Evolutionary conservation across 164 flowering plant genomes (phyloP).

Genomic region (Piper longum): DNA sequence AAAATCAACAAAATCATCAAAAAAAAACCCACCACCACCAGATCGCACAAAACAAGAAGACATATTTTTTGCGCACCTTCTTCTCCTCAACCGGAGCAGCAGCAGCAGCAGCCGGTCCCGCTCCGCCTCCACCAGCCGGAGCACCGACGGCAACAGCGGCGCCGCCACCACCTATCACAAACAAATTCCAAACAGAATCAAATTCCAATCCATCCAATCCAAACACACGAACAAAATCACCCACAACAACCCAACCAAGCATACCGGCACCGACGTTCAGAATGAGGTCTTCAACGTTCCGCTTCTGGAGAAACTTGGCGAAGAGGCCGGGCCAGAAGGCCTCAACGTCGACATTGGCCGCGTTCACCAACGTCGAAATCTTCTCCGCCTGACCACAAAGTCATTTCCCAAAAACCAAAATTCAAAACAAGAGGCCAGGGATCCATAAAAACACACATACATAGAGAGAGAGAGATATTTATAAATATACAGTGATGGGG

Average conservation of each 20-base stretch:
- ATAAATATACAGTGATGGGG: slow-evolving; percentile 7
- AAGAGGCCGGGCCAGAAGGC: slow-evolving; percentile 12
- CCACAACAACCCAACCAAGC: not conserved
- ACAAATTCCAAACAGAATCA: not conserved
- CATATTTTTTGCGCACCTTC: slow-evolving; percentile 3
- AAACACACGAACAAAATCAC: not conserved
- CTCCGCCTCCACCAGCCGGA: slow-evolving; percentile 1
- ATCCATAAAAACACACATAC: not conserved
- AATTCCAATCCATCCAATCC: not conserved
- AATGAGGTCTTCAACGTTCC: slow-evolving; percentile 8
- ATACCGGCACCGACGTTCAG: slow-evolving; percentile 11
- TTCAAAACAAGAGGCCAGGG: not conserved
- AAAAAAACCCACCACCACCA: not conserved
- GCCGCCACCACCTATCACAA: slow-evolving; percentile 11
- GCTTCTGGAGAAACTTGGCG: slow-evolving; percentile 9
- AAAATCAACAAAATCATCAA: too few relatives aligned
- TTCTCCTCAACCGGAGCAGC: slow-evolving; percentile 12
- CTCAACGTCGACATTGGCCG: slow-evolving; percentile 8
- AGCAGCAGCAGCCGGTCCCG: slow-evolving; percentile 6
- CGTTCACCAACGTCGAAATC: slow-evolving; percentile 4
- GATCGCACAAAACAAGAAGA: not conserved
- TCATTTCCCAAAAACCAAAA: not conserved
- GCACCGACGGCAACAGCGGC: slow-evolving; percentile 6
- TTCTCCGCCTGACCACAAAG: slow-evolving; percentile 6
- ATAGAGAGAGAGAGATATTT: not conserved